Evolutionary conservation across 805 yeast genomes (phyloP).

Genomic region (Hanseniaspora osmophila): DNA sequence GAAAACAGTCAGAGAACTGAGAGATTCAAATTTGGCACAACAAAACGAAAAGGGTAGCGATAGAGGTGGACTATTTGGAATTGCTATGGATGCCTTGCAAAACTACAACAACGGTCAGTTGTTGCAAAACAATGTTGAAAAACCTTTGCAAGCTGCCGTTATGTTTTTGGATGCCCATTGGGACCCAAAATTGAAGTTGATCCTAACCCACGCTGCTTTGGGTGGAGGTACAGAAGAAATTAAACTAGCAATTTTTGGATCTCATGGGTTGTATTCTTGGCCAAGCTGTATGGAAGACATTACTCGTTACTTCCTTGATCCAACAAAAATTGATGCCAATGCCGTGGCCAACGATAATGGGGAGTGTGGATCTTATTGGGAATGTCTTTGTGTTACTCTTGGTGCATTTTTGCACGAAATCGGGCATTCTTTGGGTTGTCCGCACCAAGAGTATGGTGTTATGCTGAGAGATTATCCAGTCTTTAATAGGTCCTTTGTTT

Average conservation of each 20-base stretch:
- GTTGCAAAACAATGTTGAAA: conserved; percentile 17
- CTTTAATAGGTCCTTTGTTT: conserved; percentile 68
- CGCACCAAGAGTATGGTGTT: conserved; percentile 81
- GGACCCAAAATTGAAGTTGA: conserved; percentile 44
- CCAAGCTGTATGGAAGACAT: conserved; percentile 71
- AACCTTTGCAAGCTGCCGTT: conserved; percentile 70
- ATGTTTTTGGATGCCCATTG: conserved; percentile 75
- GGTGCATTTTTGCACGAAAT: conserved; percentile 96
- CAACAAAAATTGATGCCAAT: conserved; percentile 39
- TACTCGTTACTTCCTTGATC: conserved; percentile 54
- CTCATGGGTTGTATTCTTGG: conserved; percentile 86
- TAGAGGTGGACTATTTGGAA: conserved; percentile 62
- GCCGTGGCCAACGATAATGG: conserved; percentile 78
- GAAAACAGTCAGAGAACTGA: conserved; percentile 52
- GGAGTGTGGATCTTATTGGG: conserved; percentile 83
- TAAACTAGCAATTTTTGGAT: conserved; percentile 81
- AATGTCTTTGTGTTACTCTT: conserved; percentile 66
- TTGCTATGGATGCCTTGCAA: conserved; percentile 62
- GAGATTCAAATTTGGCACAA: conserved; percentile 74
- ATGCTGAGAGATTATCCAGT: conserved; percentile 79
- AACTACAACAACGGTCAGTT: conserved; percentile 41
- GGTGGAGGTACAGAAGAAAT: conserved; percentile 73
- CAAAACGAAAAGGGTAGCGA: conserved; percentile 63
- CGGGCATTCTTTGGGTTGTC: conserved; percentile 83
- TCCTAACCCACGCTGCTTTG: conserved; percentile 81